Conservation (phyloP, 176 grass and related monocot species). For the Carex littledalei region DNA sequence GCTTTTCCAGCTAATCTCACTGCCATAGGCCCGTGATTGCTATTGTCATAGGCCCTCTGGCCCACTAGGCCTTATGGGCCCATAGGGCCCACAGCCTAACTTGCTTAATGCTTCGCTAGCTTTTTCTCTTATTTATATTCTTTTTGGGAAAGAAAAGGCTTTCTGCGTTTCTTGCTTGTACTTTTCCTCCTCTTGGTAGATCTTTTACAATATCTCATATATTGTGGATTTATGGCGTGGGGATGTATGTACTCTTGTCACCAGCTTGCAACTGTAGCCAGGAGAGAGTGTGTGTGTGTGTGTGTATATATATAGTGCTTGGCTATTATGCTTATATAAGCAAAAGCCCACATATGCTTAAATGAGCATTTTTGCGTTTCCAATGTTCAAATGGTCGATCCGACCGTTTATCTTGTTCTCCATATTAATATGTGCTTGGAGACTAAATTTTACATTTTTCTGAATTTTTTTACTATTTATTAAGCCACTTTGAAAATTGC, state of each 20-base stretch:
- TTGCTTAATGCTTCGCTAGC: neutral
- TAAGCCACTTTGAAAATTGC: no score
- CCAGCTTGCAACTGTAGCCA: no score
- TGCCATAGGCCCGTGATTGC: neutral
- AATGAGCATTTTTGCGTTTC: accelerated
- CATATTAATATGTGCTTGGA: no score
- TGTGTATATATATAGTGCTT: no score
- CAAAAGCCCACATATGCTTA: no score
- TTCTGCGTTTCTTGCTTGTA: neutral
- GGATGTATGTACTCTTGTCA: no score
- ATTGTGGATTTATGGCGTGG: no score
- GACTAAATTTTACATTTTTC: no score
- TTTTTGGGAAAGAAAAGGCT: neutral
- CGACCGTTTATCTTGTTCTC: no score
- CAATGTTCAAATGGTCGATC: no score
- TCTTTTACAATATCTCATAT: neutral
- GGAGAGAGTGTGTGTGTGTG: no score
- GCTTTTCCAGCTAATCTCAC: neutral
- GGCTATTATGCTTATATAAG: accelerated
- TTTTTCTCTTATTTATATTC: neutral
- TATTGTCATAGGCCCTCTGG: neutral
- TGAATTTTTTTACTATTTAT: no score
- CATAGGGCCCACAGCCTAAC: neutral
- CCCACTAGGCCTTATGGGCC: neutral
- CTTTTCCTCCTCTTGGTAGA: neutral